Evolutionary conservation across 2,329 filamentous ascomycete species (phyloP), one percentile per base, ranked within the genome.

Genomic region (Penicillium vulpinum): DNA sequence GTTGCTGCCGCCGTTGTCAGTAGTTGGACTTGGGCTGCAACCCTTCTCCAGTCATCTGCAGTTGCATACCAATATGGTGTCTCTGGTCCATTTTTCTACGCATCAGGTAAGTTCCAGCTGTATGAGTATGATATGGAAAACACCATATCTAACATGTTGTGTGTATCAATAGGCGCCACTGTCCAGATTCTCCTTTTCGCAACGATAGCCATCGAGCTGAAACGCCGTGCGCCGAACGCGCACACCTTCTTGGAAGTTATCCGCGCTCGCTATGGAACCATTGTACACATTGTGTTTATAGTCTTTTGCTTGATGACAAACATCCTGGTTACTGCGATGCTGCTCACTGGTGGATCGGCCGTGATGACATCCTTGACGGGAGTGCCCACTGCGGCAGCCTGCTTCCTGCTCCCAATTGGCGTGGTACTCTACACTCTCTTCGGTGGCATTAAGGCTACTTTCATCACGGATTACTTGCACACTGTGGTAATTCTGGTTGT

Each of bases 11-110:
- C 91, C 16, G 92, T 96, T n/a, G 91, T 96, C 4, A 92, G 89
- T 16, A 92, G 88, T 5, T 96, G 92, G 92, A 96, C 92, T 0
- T 96, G 91, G 91, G 91, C 91, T 0, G 91, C 90, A 22, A 94
- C 90, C 0, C 79, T 93, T 1, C 80, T 94, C 2, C 90, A 94
- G 69, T 89, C 85, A 1, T 88, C 89, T 0, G 85, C 87, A n/a
- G 89, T 96, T 18, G 90, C 90, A 60, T 96, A 96, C 73, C 81
- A 85, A 60, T 93, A 93, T 70, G 85, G 86, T 48, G 83, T 88
- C 45, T 85, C 83, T 2, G 86, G 86, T 1, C 85, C 86, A 1
- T 88, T 88, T 72, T 87, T 80, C 78, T 85, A 85, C 69, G 89
- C 89, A 38, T 81, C 83, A 0, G 86, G 85, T 15, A 77, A 78